Base-by-base conservation (phyloP, 2,329 filamentous ascomycete species). In the Juglanconis sp. region DNA sequence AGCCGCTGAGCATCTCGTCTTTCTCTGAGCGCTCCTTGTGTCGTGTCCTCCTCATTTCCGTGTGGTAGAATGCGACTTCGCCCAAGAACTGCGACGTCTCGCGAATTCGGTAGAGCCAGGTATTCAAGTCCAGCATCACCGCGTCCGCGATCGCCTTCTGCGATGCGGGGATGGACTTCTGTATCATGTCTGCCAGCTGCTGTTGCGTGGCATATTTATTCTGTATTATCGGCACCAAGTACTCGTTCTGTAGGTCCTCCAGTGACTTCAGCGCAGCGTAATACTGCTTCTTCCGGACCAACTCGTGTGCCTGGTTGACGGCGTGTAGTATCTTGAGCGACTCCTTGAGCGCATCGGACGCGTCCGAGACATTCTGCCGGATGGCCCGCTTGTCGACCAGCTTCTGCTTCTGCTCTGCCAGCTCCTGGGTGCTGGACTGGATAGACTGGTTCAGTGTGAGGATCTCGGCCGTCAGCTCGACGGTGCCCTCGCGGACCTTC, bases 41-140 rank as follows among this genome's bases (percentile, higher is more conserved):
- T 54, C 94, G 85, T 31, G 87, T 85, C 64, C 94, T 85, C 49
- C 95, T 87, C 71, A 96, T 85, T 68, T 97, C 90, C 0, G 95
- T 99, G 70, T 98, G 92, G 70, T 96, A 98, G 71, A 99, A 96
- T 4, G 95, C 93, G 6, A 99, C 91, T 72, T 99, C 95, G 4
- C 95, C 95, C 7, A 99, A 78, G 65, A 96, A 97, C 67, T 97
- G 94, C 1, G 95, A 97, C 17, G 92, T 96, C 74, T 99, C 95
- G 68, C 95, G 87, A 64, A 99, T 96, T 30, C 91, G 88, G 70
- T 90, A 99, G 9, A 99, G 81, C 95, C 95, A 99, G 0, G 92
- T 97, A 71, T 98, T 98, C 58, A 99, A 77, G 74, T 99, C 95
- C 2, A 86, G 90, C 92, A 98, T 98, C 66, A 99, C 95, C 13